Conservation (phyloP, 208 protist genomes). For the Endotrypanum monterogeii region DNA sequence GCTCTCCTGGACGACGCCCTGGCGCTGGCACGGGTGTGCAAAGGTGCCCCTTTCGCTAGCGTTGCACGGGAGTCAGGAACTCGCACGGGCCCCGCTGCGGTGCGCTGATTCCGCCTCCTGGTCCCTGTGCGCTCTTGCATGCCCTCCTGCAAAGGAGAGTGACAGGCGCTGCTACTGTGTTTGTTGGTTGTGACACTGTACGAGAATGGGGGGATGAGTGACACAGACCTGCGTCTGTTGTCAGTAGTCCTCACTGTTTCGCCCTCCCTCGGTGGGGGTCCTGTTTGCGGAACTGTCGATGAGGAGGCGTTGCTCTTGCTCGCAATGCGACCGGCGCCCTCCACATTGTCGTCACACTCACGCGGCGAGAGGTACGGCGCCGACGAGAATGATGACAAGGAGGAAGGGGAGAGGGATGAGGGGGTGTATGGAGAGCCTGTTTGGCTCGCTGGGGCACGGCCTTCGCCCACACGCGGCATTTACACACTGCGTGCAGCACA, state of each 20-base stretch:
- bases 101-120: neutral
- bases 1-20: neutral
- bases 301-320: neutral
- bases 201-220: neutral
- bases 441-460: neutral
- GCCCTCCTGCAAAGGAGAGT: neutral
- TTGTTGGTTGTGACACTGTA: neutral
- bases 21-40: neutral
- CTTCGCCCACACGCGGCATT: neutral
- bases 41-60: too few relatives aligned
- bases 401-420: neutral
- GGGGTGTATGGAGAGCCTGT: neutral
- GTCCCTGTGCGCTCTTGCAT: neutral
- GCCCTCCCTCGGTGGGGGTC: neutral
- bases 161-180: neutral
- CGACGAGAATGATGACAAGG: constrained; percentile 9
- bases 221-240: neutral
- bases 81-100: neutral
- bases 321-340: neutral
- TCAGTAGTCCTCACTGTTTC: neutral
- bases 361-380: constrained; percentile 11
- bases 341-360: neutral
- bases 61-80: neutral
- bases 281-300: neutral
- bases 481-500: neutral